Evolutionary conservation across 2,329 filamentous ascomycete genomes (phyloP).

Genomic region (Fusarium virguliforme): DNA sequence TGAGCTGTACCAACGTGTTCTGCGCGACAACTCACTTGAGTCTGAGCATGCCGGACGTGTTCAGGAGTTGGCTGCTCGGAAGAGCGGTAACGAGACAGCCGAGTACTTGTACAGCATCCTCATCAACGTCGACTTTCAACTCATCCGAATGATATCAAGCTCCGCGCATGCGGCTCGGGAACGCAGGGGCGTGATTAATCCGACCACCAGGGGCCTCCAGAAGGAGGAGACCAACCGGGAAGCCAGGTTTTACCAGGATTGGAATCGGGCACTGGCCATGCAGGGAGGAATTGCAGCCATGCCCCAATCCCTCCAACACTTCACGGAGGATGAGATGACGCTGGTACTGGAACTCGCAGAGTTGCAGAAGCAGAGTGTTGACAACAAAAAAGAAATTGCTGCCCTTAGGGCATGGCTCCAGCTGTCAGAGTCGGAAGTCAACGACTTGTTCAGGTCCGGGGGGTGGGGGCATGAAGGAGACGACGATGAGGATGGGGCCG

Average conservation of each 20-base stretch:
- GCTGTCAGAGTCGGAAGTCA: background rate
- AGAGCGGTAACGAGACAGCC: background rate
- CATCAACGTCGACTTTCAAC: background rate
- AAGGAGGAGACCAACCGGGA: background rate
- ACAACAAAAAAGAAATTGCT: background rate
- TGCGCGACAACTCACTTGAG: background rate
- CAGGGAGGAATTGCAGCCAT: background rate
- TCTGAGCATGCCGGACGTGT: background rate
- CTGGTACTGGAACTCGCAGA: background rate
- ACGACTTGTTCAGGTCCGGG: background rate
- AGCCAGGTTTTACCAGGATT: background rate
- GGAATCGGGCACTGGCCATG: background rate
- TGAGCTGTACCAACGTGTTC: background rate
- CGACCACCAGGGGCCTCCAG: background rate
- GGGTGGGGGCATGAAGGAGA: background rate
- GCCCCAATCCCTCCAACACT: background rate
- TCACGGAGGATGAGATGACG: background rate
- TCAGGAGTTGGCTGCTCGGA: background rate
- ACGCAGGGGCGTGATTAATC: background rate
- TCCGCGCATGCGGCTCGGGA: background rate
- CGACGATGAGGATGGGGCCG: background rate
- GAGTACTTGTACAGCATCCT: constrained; percentile 1
- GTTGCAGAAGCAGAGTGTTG: background rate
- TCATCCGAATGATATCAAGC: background rate
- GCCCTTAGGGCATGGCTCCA: background rate